A percentile compares a stretch with the other conserved stretches of the same genome.
Conservation (phyloP, 1,284 basidiomycete genomes). For the Earliella scabrosa region DNA sequence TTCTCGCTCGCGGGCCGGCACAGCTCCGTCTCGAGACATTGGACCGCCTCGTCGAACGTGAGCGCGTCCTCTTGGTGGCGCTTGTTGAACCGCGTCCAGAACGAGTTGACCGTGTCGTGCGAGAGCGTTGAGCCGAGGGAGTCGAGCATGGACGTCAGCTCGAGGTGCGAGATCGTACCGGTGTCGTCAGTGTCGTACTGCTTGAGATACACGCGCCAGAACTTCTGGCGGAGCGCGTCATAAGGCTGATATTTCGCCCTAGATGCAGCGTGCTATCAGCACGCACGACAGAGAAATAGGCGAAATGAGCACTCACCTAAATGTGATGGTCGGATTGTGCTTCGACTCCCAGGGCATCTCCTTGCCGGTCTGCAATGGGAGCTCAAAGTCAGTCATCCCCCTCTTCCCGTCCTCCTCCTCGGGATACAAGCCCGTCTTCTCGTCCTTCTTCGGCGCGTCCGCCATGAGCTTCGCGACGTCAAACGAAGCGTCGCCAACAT, state of each 20-base stretch:
- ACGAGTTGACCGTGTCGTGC: conserved; percentile 75
- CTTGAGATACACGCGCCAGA: conserved; percentile 90
- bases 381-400: conserved; percentile 71
- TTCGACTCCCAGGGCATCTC: conserved; percentile 67
- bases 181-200: conserved; percentile 94
- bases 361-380: conserved; percentile 58
- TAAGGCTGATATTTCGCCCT: conserved; percentile 97
- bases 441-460: conserved; percentile 75
- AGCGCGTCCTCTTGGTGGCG: conserved; percentile 73
- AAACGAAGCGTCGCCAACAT: conserved; percentile 79
- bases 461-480: conserved; percentile 74
- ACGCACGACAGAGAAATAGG: conserved; percentile 16
- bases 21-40: conserved; percentile 82
- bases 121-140: conserved; percentile 95
- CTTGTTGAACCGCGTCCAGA: conserved; percentile 79
- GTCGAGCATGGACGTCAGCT: conserved; percentile 96
- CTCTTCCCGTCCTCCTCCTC: conserved; percentile 54
- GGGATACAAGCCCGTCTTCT: conserved; percentile 75
- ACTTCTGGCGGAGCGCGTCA: conserved; percentile 85
- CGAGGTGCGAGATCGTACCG: conserved; percentile 78
- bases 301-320: conserved; percentile 52
- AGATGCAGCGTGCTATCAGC: background rate
- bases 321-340: conserved; percentile 60
- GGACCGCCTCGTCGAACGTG: conserved; percentile 79
- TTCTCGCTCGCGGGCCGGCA: conserved; percentile 74